Percentiles rank a stretch among this genome's conserved stretches.
Conservation (phyloP, 257 asterid species). For the Solanum corneliomulleri region DNA sequence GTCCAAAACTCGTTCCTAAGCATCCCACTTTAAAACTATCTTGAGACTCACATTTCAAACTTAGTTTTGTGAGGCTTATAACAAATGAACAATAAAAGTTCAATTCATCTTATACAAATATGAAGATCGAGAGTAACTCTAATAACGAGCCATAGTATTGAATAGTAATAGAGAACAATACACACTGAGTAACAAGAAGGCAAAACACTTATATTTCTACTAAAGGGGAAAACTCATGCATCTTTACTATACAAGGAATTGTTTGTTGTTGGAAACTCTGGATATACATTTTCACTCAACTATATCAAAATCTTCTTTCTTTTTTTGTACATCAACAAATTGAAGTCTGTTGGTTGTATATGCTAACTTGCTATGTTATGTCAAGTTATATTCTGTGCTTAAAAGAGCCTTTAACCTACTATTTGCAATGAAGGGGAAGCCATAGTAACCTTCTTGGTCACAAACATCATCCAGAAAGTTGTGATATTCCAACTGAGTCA, state of each 20-base stretch:
- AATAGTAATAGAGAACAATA: not conserved
- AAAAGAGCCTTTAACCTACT: not conserved
- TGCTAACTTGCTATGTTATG: not conserved
- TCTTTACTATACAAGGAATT: not conserved
- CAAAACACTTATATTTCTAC: not conserved
- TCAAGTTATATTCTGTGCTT: not conserved
- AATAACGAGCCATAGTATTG: not conserved
- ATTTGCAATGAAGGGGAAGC: not conserved
- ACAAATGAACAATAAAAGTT: not conserved
- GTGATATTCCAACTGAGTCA: slow-evolving; percentile 67
- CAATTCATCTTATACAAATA: not conserved
- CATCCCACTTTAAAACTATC: not conserved
- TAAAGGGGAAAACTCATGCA: not conserved
- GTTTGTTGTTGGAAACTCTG: not conserved
- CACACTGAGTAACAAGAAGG: not conserved
- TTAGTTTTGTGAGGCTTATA: no score
- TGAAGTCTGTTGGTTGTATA: not conserved
- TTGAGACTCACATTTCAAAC: no score
- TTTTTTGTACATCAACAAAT: not conserved
- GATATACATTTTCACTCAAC: not conserved
- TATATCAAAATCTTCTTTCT: not conserved
- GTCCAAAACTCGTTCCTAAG: no score
- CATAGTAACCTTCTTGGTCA: not conserved
- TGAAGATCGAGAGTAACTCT: not conserved
- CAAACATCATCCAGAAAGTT: slow-evolving; percentile 35